Evolutionary conservation across 176 grass and related monocot genomes (phyloP), one percentile per base, ranked within the genome.

Genomic region (Bromus sterilis): DNA sequence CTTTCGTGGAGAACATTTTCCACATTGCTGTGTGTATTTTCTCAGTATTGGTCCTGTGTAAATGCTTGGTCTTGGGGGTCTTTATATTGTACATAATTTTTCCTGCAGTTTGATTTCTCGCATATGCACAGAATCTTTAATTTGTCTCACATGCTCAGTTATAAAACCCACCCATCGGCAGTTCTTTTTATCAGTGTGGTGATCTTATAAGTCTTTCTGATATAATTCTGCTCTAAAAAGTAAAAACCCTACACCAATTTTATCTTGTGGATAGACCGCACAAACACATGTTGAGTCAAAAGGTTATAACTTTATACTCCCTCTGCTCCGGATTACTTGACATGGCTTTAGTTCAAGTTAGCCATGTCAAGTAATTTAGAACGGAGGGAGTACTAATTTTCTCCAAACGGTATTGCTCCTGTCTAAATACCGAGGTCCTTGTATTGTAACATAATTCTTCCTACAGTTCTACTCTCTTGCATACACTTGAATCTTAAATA

Each of bases 241-340:
- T 81, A 20, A 81, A 3, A 44, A 56, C 10, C 8, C 49, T 29
- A 13, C 55, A 26, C 33, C 84, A 4, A 60, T 63, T 89, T 44
- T 75, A 15, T 86, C 24, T 42, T 84, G 16, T 57, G 40, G 7
- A 74, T 64, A 26, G 41, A 35, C 33, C 56, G 49, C 72, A 73
- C 89, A 94, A 91, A 94, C 91, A 59, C 87, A 90, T 82, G 74
- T 87, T 46, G 94, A 94, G 83, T 82, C 87, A 68, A 92, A 87
- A 78, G 94, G 85, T 55, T 89, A 94, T 65, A 97, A 97, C 80
- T 97, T 94, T 31, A 49, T 87, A 34, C n/a, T n/a, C n/a, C n/a
- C n/a, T n/a, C n/a, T n/a, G n/a, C n/a, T n/a, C n/a, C n/a, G n/a
- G n/a, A n/a, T n/a, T n/a, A n/a, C n/a, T n/a, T n/a, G n/a, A n/a